These are phyloP conservation scores for Trichoderma sp. DNA, from an alignment of 2,329 filamentous ascomycete genomes.

Conservation along the genomic window DNA sequence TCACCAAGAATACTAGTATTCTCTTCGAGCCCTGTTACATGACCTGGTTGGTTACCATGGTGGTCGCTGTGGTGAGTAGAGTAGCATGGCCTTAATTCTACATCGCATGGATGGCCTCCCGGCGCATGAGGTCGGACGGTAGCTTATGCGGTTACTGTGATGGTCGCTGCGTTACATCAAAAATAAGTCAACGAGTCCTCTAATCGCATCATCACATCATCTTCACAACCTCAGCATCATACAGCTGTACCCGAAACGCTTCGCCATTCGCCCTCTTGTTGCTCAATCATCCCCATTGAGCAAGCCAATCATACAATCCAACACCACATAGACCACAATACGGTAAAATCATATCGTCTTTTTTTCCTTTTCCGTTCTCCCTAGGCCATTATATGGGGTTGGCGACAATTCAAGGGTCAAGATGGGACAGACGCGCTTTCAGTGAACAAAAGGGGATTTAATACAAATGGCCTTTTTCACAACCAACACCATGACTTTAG, in stretches of 20 bases:
- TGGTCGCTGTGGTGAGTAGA: background rate
- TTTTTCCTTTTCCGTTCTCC: background rate
- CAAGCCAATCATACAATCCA: background rate
- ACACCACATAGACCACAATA: background rate
- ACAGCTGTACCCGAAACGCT: background rate
- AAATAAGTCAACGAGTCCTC: background rate
- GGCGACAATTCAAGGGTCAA: conserved; percentile 1
- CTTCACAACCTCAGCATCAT: background rate
- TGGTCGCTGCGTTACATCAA: background rate
- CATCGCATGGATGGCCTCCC: background rate
- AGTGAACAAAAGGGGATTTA: conserved; percentile 41
- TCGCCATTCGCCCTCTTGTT: background rate
- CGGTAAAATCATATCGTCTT: background rate
- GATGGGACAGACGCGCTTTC: conserved; percentile 16
- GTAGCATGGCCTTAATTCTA: background rate
- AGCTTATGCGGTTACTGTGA: background rate
- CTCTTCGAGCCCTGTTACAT: background rate
- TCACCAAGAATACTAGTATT: background rate
- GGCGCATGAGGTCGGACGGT: background rate
- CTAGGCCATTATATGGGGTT: background rate
- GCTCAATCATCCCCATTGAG: background rate
- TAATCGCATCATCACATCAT: background rate
- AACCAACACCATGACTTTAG: conserved; percentile 40
- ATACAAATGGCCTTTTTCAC: conserved; percentile 45
- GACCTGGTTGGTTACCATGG: background rate